Evolutionary conservation across 2,329 filamentous ascomycete genomes (phyloP), one percentile per base, ranked within the genome.

Genomic region (Mollisiaceae sp.): DNA sequence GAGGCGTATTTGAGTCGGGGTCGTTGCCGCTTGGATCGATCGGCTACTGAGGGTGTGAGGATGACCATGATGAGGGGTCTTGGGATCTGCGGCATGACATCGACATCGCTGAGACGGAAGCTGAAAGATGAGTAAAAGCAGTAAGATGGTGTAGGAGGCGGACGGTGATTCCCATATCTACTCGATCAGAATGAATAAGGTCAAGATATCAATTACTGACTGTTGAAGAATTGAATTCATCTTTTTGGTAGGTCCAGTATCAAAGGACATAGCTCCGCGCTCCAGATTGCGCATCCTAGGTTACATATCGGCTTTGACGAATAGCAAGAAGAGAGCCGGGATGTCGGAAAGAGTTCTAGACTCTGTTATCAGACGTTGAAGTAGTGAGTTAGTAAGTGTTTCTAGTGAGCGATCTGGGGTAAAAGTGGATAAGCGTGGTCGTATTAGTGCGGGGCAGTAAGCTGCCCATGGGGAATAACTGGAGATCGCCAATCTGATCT

Each of bases 391-490:
- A 32, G 27, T 32, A 32, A 32, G 27, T 32, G 27, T 32, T 32
- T 32, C 6, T 32, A 32, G 27, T 32, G 27, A 32, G 14, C 22
- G 55, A 57, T 59, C 64, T 63, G 64, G 57, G 59, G 61, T 61
- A 66, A 66, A 61, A 54, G 60, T 66, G 64, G 60, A 60, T 43
- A 60, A 36, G 59, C 24, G 47, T 36, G 39, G 58, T 35, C 35
- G 38, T 22, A 36, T 62, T 65, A 55, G 60, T n/a, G 55, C 36
- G 62, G 24, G 15, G 41, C 27, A 15, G 27, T 35, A 32, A 58
- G 9, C 5, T 14, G 12, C 41, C 54, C 59, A 59, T 62, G 57
- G 54, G 58, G 54, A 56, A 60, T 12, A 38, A 27, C 36, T 27
- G 27, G 12, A 45, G 39, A 45, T 56, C 27, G 22, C 52, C 24